Base-by-base conservation (phyloP, 2,329 filamentous ascomycete species). In the Trichoderma lentiforme region DNA sequence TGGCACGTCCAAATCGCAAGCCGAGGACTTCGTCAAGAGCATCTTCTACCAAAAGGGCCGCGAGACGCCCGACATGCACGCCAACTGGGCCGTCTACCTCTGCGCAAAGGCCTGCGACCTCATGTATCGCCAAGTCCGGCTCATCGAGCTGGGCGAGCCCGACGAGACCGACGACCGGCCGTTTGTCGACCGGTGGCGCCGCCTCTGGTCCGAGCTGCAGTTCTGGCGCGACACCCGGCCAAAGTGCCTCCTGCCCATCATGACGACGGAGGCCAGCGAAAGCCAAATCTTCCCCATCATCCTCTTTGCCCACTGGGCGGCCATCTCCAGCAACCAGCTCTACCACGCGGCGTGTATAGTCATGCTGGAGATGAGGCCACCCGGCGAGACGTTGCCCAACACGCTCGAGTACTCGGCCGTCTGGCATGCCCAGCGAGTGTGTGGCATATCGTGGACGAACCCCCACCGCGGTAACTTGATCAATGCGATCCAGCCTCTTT, bases 61-160 rank as follows among this genome's bases (percentile, higher is more conserved):
- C 5, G 75, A 77, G 5, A 79, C 79, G 1, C 53, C 79, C 75
- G 86, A 88, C 65, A 86, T 85, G 80, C 84, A 87, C 65, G 86
- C 86, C 11, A 88, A 88, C 67, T 87, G 85, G 76, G 84, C 86
- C 2, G 85, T 88, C 0, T 89, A 87, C 71, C 80, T 89, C 0
- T 85, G 82, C 62, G 85, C 85, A 7, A 84, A 84, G 71, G 82
- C 83, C 3, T 86, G 84, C 69, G 82, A 88, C 60, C 78, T 88
- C 77, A 82, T 74, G 6, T 78, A 75, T n/a, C 73, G 77, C 47
- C 75, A 77, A 5, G 79, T 78, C 5, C 74, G 77, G 39, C 82
- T 79, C 53, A 69, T 83, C 3, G 84, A 86, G 73, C 76, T 85
- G 0, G 82, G 80, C 7, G 78, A 81, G 57, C 76, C 80, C 5